Evolutionary conservation across 495 filamentous ascomycete species (phyloP).

Genomic region (Penicillium riverlandense): DNA sequence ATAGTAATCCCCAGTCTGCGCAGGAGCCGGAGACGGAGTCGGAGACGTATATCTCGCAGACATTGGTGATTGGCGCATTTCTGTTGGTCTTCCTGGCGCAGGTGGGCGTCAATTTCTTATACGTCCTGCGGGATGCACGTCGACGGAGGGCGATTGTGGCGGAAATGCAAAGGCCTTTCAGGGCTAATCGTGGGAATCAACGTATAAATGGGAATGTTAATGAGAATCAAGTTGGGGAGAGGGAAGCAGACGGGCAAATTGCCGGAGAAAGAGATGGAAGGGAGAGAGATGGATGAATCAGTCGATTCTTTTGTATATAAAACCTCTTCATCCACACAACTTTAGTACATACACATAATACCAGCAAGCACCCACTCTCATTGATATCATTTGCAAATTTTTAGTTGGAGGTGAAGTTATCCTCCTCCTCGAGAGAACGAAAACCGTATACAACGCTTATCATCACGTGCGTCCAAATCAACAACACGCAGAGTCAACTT

Average conservation of each 20-base stretch:
- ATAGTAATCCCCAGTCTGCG: not conserved
- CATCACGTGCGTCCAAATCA: too few species aligned
- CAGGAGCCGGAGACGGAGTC: conserved; percentile 10
- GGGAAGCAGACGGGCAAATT: conserved; percentile 3
- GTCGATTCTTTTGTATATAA: too few species aligned
- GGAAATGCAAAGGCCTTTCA: conserved; percentile 18
- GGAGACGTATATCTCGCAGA: conserved; percentile 26
- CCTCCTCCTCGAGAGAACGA: too few species aligned
- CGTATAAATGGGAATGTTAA: conserved; percentile 1
- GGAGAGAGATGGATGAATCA: too few species aligned
- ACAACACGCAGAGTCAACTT: too few species aligned
- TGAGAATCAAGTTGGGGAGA: not conserved
- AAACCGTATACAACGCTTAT: too few species aligned
- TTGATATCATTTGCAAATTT: too few species aligned
- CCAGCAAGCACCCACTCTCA: too few species aligned
- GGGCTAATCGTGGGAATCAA: conserved; percentile 1
- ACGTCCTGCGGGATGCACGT: conserved; percentile 21
- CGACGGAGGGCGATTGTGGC: conserved; percentile 15
- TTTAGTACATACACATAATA: too few species aligned
- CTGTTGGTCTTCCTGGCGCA: conserved; percentile 28
- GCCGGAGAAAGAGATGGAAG: conserved; percentile 9
- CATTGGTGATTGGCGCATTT: conserved; percentile 28
- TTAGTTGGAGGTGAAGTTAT: too few species aligned
- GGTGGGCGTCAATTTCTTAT: conserved; percentile 25
- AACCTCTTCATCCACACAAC: too few species aligned